Percentiles rank a stretch among this genome's conserved stretches.
Evolutionary conservation across 768 basidiomycete genomes (phyloP).

Genomic region (Boletus rubescentipes): DNA sequence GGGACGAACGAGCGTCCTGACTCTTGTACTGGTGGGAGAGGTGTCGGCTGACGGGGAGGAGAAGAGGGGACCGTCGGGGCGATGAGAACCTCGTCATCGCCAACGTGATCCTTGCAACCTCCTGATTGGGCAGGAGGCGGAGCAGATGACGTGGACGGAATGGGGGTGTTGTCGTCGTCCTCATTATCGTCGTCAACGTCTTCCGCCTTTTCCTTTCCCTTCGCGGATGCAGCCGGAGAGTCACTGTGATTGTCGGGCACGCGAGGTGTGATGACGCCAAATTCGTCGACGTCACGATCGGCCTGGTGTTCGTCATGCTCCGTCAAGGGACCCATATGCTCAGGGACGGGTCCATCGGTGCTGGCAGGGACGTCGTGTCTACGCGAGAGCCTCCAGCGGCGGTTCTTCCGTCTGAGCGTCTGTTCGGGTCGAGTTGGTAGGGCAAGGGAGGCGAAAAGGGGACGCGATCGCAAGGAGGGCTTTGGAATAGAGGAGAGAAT

Average conservation of each 20-base stretch:
- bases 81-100: slow-evolving; percentile 23
- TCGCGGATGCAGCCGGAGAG: slow-evolving; percentile 23
- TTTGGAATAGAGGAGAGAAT: slow-evolving; percentile 34
- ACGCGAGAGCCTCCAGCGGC: slow-evolving; percentile 25
- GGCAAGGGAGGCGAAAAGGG: slow-evolving; percentile 12
- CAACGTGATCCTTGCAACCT: not conserved
- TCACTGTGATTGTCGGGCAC: slow-evolving; percentile 30
- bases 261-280: slow-evolving; percentile 26
- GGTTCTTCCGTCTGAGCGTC: slow-evolving; percentile 30
- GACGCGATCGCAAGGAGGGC: slow-evolving; percentile 20
- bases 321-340: slow-evolving; percentile 12
- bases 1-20: slow-evolving; percentile 12
- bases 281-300: slow-evolving; percentile 31
- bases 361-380: slow-evolving; percentile 15
- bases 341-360: slow-evolving; percentile 15
- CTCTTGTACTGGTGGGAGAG: slow-evolving; percentile 10
- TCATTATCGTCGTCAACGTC: slow-evolving; percentile 11
- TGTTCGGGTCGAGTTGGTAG: slow-evolving; percentile 24
- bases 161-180: not conserved
- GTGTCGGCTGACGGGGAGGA: slow-evolving; percentile 8
- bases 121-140: slow-evolving; percentile 3
- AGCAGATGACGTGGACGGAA: slow-evolving; percentile 23
- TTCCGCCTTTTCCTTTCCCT: slow-evolving; percentile 39
- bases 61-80: slow-evolving; percentile 15
- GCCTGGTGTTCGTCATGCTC: slow-evolving; percentile 30